These are phyloP conservation scores for Trichosporon sp. DNA, from an alignment of 1,284 basidiomycete genomes.

Conservation along the genomic window DNA sequence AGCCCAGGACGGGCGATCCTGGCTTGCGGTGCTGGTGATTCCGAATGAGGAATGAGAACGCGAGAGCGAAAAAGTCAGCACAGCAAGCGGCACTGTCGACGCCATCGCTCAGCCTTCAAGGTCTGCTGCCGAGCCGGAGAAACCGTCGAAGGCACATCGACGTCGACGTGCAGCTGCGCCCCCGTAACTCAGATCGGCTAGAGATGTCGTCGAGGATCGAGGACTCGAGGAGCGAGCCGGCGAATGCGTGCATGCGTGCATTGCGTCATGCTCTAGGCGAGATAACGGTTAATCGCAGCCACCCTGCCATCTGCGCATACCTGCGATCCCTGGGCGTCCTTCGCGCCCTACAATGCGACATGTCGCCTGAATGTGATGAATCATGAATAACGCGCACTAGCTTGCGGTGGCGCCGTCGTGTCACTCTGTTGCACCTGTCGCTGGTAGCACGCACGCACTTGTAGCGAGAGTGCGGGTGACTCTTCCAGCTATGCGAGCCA, in stretches of 20 bases:
- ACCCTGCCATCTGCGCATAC: neutral
- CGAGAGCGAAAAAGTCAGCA: no score
- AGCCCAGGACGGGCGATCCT: no score
- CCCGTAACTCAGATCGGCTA: no score
- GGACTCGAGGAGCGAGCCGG: no score
- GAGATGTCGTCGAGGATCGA: no score
- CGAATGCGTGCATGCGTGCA: neutral
- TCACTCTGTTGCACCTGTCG: neutral
- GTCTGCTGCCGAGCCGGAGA: neutral
- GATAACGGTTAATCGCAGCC: neutral
- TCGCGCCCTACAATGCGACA: neutral
- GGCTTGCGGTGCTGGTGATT: neutral
- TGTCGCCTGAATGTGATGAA: neutral
- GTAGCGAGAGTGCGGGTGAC: neutral
- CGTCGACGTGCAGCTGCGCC: no score
- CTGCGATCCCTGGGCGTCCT: neutral
- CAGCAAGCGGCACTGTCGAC: neutral
- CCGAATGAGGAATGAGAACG: neutral
- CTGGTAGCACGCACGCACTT: no score
- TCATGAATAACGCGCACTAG: neutral
- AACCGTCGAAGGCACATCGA: neutral
- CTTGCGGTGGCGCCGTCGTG: neutral
- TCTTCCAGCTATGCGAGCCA: neutral
- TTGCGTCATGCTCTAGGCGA: neutral
- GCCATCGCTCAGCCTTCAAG: neutral